Conservation (phyloP, 2,329 filamentous ascomycete genomes). For the Aspergillus spinulosporus region DNA sequence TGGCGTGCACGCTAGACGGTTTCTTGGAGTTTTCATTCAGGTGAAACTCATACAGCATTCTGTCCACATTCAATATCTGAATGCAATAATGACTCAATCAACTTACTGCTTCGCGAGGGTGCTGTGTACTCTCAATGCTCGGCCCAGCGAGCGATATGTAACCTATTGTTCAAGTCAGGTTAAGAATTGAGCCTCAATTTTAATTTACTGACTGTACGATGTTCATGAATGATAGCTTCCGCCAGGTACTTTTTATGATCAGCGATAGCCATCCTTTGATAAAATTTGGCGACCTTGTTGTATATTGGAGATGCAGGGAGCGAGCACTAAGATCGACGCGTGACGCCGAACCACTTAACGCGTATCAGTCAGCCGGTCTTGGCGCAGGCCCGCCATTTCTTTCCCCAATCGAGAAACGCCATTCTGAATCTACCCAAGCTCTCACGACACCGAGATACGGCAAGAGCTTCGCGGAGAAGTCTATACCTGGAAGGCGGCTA, state of each 20-base stretch:
- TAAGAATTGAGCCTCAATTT: neutral
- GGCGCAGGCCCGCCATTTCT: slow-evolving; percentile 24
- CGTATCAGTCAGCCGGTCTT: slow-evolving; percentile 46
- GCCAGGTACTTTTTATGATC: slow-evolving; percentile 73
- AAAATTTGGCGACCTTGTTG: neutral
- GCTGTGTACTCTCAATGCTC: slow-evolving; percentile 78
- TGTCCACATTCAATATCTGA: slow-evolving; percentile 37
- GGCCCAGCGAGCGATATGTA: slow-evolving; percentile 81
- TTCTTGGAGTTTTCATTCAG: slow-evolving; percentile 72
- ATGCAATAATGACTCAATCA: neutral
- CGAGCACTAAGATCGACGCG: slow-evolving; percentile 1
- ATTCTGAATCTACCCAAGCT: neutral
- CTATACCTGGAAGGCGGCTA: neutral
- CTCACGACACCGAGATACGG: neutral
- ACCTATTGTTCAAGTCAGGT: slow-evolving; percentile 55
- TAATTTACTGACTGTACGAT: slow-evolving; percentile 61
- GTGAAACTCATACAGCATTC: slow-evolving; percentile 86
- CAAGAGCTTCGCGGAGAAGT: neutral
- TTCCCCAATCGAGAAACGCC: neutral
- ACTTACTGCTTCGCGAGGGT: slow-evolving; percentile 84
- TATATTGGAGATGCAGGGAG: slow-evolving; percentile 8
- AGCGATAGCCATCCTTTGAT: slow-evolving; percentile 36
- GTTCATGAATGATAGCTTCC: slow-evolving; percentile 73
- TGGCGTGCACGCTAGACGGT: slow-evolving; percentile 76
- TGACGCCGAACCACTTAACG: slow-evolving; percentile 42